Percentiles rank a stretch among this genome's conserved stretches.
These are phyloP conservation scores for Amylostereum chailletii DNA, from an alignment of 1,284 basidiomycete species.

Conservation along the genomic window DNA sequence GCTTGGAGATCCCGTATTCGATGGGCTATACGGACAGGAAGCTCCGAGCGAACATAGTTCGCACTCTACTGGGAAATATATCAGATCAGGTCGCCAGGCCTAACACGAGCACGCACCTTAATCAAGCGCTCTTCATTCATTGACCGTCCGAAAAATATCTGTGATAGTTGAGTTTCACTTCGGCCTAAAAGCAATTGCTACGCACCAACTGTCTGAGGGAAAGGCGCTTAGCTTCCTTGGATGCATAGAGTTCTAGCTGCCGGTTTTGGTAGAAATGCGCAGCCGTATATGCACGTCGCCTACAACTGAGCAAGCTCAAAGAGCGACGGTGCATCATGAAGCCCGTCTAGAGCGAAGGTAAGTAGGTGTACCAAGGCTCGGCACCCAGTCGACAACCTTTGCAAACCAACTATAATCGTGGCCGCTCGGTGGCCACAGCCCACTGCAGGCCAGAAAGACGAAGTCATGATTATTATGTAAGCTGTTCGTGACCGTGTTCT, in stretches of 20 bases:
- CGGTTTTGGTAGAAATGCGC: constrained; percentile 79
- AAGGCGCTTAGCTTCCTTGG: constrained; percentile 63
- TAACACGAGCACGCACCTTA: constrained; percentile 37
- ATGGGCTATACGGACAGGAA: constrained; percentile 85
- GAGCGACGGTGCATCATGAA: too few relatives aligned
- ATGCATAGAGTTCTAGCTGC: constrained; percentile 76
- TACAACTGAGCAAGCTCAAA: neutral
- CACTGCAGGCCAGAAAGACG: too few relatives aligned
- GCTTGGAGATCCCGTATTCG: constrained; percentile 81
- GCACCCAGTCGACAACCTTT: too few relatives aligned
- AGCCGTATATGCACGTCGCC: neutral
- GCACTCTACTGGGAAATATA: constrained; percentile 46
- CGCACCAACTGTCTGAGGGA: constrained; percentile 77
- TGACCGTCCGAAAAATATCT: constrained; percentile 67
- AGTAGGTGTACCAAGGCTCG: too few relatives aligned
- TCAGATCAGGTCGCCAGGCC: neutral
- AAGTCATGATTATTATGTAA: too few relatives aligned
- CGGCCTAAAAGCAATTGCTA: constrained; percentile 7
- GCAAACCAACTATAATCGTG: too few relatives aligned
- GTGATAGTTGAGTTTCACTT: constrained; percentile 4
- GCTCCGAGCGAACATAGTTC: constrained; percentile 84
- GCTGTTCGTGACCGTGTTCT: too few relatives aligned
- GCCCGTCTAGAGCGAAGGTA: too few relatives aligned
- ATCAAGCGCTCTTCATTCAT: constrained; percentile 71
- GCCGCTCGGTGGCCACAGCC: too few relatives aligned